Conservation (phyloP, 805 yeast genomes). For the Myxozyma vanderwaltii region DNA sequence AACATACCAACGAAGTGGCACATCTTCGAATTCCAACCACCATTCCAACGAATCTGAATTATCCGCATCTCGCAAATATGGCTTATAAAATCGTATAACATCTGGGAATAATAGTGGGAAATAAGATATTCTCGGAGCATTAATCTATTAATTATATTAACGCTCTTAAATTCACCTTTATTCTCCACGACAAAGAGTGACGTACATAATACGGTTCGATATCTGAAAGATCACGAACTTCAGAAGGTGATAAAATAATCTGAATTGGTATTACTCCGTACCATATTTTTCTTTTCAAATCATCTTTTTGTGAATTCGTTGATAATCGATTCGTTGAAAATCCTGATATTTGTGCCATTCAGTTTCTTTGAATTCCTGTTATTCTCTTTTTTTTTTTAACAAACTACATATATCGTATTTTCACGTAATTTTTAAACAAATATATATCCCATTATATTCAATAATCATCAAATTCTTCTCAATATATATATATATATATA, state of each 20-base stretch:
- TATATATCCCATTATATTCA: too few species aligned
- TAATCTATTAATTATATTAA: slow-evolving; percentile 16
- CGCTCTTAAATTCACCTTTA: background rate
- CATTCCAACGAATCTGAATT: slow-evolving; percentile 40
- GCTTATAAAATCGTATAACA: slow-evolving; percentile 35
- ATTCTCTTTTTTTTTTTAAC: too few species aligned
- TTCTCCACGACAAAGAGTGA: too few species aligned
- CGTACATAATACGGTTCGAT: slow-evolving; percentile 31
- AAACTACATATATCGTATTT: too few species aligned
- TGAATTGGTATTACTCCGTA: slow-evolving; percentile 38
- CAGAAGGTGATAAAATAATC: slow-evolving; percentile 36
- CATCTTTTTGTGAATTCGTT: too few species aligned
- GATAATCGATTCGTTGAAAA: too few species aligned
- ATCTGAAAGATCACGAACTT: slow-evolving; percentile 22
- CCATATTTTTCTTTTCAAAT: slow-evolving; percentile 34
- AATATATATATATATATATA: too few species aligned
- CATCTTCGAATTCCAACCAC: slow-evolving; percentile 71
- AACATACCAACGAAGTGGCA: slow-evolving; percentile 65
- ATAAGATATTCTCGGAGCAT: slow-evolving; percentile 35
- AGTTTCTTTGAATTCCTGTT: too few species aligned
- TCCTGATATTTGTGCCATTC: background rate
- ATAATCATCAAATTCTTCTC: too few species aligned
- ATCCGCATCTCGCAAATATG: slow-evolving; percentile 37
- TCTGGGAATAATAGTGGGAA: slow-evolving; percentile 36
- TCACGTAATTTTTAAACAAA: too few species aligned